phyloP scores from a whole-genome alignment of 2,329 filamentous ascomycete species.

The Fusarium metavorans region DNA sequence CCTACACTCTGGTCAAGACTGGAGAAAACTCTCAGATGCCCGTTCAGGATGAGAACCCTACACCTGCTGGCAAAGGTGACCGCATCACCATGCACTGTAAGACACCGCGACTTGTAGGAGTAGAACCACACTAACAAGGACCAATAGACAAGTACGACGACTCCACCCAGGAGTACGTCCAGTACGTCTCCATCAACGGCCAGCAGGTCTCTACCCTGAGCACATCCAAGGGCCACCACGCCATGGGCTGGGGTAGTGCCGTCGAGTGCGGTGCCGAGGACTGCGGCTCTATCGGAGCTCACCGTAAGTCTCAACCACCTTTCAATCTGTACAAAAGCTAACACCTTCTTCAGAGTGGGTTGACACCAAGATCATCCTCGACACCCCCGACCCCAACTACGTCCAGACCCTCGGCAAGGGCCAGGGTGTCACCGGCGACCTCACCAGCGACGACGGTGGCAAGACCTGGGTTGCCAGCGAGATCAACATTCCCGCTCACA shows the following conservation, averaged over 20 bases:
- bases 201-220: constrained; percentile 55
- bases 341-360: constrained; percentile 26
- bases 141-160: constrained; percentile 31
- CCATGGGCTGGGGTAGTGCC: constrained; percentile 57
- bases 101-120: rapidly evolving
- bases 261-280: constrained; percentile 78
- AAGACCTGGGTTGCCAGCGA: constrained; percentile 23
- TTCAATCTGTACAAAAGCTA: rapidly evolving
- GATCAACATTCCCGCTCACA: constrained; percentile 3
- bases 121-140: neutral
- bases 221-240: constrained; percentile 55
- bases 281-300: constrained; percentile 66
- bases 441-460: constrained; percentile 19
- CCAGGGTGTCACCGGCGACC: constrained; percentile 19
- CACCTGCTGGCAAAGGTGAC: constrained; percentile 25
- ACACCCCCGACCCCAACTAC: constrained; percentile 32
- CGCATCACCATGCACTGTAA: constrained; percentile 40
- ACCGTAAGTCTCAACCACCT: constrained; percentile 12
- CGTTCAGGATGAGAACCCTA: constrained; percentile 26
- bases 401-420: constrained; percentile 34
- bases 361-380: constrained; percentile 31
- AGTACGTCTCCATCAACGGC: constrained; percentile 38
- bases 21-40: constrained; percentile 36
- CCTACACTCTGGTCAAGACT: constrained; percentile 55
- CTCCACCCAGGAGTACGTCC: constrained; percentile 25